phyloP scores from a whole-genome alignment of 108 stramenopile species.

The Nitzschia palea region DNA sequence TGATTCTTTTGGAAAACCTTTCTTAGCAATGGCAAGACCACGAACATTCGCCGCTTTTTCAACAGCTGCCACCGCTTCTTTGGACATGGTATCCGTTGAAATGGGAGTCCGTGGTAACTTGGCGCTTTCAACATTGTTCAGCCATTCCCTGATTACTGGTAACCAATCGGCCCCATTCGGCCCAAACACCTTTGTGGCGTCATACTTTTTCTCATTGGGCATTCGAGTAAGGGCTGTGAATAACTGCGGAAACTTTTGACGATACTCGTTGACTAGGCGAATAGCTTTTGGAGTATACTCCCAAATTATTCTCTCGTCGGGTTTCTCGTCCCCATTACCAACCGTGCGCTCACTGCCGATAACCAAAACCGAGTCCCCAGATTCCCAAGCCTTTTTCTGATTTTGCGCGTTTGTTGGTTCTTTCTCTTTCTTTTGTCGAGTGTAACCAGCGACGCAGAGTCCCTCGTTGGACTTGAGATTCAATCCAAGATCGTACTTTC shows the following conservation, averaged over 20 bases:
- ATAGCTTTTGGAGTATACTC: slow-evolving; percentile 94
- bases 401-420: slow-evolving; percentile 6
- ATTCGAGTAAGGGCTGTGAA: slow-evolving; percentile 71
- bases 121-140: slow-evolving; percentile 83
- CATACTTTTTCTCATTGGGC: slow-evolving; percentile 86
- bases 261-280: slow-evolving; percentile 87
- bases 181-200: slow-evolving; percentile 78
- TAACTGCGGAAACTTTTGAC: slow-evolving; percentile 86
- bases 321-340: slow-evolving; percentile 18
- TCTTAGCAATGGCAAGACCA: slow-evolving; percentile 63
- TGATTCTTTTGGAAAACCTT: slow-evolving; percentile 78
- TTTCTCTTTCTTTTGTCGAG: slow-evolving; percentile 58
- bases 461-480: slow-evolving; percentile 87
- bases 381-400: slow-evolving; percentile 67
- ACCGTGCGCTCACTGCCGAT: slow-evolving; percentile 62
- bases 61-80: slow-evolving; percentile 87
- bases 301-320: slow-evolving; percentile 75
- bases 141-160: slow-evolving; percentile 81
- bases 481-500: slow-evolving; percentile 89
- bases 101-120: slow-evolving; percentile 88
- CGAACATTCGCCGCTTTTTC: slow-evolving; percentile 91
- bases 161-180: slow-evolving; percentile 69
- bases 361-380: slow-evolving; percentile 82
- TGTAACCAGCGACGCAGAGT: slow-evolving; percentile 88
- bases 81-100: slow-evolving; percentile 88